These are phyloP conservation scores for Nigrograna mackinnonii DNA, from an alignment of 2,329 filamentous ascomycete genomes.

Conservation along the genomic window DNA sequence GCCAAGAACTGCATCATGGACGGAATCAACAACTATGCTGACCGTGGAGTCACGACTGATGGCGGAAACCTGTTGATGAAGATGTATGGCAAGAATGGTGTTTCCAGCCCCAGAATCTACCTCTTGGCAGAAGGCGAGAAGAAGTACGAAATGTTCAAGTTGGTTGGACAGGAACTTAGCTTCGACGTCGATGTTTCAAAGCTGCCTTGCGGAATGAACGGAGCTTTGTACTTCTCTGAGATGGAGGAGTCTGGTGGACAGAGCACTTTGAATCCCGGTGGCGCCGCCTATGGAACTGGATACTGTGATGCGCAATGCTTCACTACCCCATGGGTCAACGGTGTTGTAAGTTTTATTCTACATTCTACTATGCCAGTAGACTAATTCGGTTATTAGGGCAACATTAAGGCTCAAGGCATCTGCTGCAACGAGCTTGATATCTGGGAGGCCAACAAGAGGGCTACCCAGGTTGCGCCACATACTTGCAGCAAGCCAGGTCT, in stretches of 20 bases:
- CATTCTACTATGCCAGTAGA: no score
- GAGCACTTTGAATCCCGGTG: constrained; percentile 47
- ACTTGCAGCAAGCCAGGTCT: constrained; percentile 51
- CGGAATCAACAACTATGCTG: constrained; percentile 56
- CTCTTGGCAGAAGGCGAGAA: constrained; percentile 62
- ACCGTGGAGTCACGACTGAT: constrained; percentile 57
- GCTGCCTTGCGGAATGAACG: constrained; percentile 47
- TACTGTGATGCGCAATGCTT: constrained; percentile 57
- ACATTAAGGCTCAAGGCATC: constrained; percentile 48
- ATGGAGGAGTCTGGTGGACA: constrained; percentile 42
- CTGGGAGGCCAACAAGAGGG: constrained; percentile 56
- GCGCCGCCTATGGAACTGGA: constrained; percentile 64
- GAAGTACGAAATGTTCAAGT: constrained; percentile 67
- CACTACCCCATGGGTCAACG: constrained; percentile 40
- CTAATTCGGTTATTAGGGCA: constrained; percentile 44
- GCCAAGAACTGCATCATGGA: constrained; percentile 61
- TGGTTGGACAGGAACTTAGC: constrained; percentile 70
- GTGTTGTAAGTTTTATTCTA: constrained; percentile 31
- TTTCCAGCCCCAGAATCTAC: constrained; percentile 61
- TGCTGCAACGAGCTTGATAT: constrained; percentile 63
- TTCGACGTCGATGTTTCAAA: constrained; percentile 68
- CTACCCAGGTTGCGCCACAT: constrained; percentile 54
- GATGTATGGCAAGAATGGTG: constrained; percentile 40
- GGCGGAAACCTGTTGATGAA: constrained; percentile 54
- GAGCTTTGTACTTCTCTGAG: constrained; percentile 43